phyloP scores from a whole-genome alignment of 176 grass and related monocot species.

The Zizania latifolia region DNA sequence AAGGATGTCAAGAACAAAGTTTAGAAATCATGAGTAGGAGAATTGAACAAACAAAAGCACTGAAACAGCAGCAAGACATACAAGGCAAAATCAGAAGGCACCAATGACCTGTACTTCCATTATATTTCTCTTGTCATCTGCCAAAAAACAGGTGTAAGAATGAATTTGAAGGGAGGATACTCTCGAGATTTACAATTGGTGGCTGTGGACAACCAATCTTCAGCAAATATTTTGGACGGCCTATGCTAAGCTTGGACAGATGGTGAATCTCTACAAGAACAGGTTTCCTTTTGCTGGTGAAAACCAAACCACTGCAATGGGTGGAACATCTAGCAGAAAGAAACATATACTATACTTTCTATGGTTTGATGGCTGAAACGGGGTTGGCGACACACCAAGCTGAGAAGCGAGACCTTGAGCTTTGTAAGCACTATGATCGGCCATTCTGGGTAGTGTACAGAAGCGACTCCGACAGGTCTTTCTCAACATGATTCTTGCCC shows the following conservation, averaged over 20 bases:
- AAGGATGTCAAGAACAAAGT: no score
- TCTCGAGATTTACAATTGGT: constrained; percentile 56
- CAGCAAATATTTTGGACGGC: constrained; percentile 33
- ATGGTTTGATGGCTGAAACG: neutral
- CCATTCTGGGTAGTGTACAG: constrained; percentile 51
- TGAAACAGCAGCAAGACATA: neutral
- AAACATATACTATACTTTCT: constrained; percentile 23
- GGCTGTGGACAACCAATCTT: constrained; percentile 35
- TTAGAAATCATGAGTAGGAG: neutral
- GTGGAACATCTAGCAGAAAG: constrained; percentile 20
- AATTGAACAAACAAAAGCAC: neutral
- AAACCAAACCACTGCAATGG: constrained; percentile 15
- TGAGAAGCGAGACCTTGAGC: neutral
- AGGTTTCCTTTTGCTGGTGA: constrained; percentile 34
- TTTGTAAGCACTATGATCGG: constrained; percentile 35
- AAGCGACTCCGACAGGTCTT: constrained; percentile 62
- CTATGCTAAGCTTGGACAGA: constrained; percentile 35
- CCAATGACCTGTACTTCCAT: constrained; percentile 35
- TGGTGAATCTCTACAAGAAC: constrained; percentile 46
- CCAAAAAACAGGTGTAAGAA: constrained; percentile 46
- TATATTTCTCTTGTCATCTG: constrained; percentile 46
- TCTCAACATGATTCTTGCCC: constrained; percentile 53
- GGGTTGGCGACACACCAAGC: no score
- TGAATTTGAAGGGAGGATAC: constrained; percentile 1
- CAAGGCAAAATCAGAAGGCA: neutral